Evolutionary conservation across 2,329 filamentous ascomycete species (phyloP).

Genomic region (Phoma sp.): DNA sequence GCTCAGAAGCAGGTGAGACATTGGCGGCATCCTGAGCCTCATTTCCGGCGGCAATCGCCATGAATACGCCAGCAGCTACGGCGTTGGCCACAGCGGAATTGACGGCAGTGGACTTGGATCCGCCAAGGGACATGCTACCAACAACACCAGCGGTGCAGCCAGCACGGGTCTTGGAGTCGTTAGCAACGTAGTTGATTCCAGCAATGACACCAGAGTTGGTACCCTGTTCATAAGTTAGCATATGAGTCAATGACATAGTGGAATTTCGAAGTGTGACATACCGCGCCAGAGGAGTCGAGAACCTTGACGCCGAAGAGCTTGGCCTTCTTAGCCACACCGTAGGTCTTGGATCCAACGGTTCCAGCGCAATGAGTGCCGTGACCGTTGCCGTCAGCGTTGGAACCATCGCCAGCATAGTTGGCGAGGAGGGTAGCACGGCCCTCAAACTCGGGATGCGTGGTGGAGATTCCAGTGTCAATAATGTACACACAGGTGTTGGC

Average conservation of each 20-base stretch:
- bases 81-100: slow-evolving; percentile 49
- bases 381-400: slow-evolving; percentile 48
- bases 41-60: slow-evolving; percentile 53
- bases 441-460: slow-evolving; percentile 58
- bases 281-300: slow-evolving; percentile 46
- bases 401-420: slow-evolving; percentile 48
- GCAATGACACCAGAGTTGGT: slow-evolving; percentile 51
- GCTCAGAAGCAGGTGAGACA: slow-evolving; percentile 49
- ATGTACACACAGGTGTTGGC: slow-evolving; percentile 63
- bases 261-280: slow-evolving; percentile 22
- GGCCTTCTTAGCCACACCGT: slow-evolving; percentile 50
- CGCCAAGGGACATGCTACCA: slow-evolving; percentile 52
- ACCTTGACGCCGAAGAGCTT: slow-evolving; percentile 53
- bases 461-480: slow-evolving; percentile 70
- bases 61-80: slow-evolving; percentile 48
- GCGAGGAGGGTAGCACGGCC: slow-evolving; percentile 49
- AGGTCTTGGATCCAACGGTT: slow-evolving; percentile 47
- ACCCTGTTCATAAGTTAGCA: slow-evolving; percentile 36
- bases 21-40: slow-evolving; percentile 41
- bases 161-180: slow-evolving; percentile 43
- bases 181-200: slow-evolving; percentile 49
- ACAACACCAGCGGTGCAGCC: slow-evolving; percentile 47
- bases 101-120: slow-evolving; percentile 45
- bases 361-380: slow-evolving; percentile 51
- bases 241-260: slow-evolving; percentile 8